Conservation (phyloP, 345 rosid genomes). For the Populus tremula region DNA sequence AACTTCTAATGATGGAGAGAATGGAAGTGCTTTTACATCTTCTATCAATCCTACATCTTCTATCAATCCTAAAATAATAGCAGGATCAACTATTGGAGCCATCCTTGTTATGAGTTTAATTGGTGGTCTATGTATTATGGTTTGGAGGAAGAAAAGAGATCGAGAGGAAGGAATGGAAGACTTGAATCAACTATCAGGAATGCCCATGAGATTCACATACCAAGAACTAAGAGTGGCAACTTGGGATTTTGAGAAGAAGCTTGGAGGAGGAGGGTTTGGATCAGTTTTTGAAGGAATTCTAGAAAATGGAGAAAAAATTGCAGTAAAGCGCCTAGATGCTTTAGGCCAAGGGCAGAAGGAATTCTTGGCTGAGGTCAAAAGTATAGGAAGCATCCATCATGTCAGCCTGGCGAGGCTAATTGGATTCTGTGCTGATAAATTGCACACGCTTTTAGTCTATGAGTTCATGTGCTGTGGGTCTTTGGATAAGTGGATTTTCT, state of each 20-base stretch:
- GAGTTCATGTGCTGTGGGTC: constrained; percentile 19
- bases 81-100: background rate
- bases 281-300: constrained; percentile 17
- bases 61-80: background rate
- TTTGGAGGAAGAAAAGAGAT: background rate
- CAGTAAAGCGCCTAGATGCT: constrained; percentile 15
- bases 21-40: too few species aligned
- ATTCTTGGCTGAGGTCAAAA: constrained; percentile 18
- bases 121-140: background rate
- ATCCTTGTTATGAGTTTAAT: background rate
- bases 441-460: constrained; percentile 13
- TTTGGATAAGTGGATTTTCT: constrained; percentile 14
- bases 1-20: background rate
- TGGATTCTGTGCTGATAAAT: constrained; percentile 23
- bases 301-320: constrained; percentile 9
- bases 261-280: constrained; percentile 19
- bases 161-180: background rate
- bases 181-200: background rate
- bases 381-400: constrained; percentile 18
- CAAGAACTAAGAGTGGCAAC: constrained; percentile 11
- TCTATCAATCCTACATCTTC: too few species aligned
- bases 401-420: constrained; percentile 16
- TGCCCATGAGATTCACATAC: constrained; percentile 17
- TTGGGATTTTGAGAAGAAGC: background rate
- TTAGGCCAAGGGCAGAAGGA: constrained; percentile 3